Base-by-base conservation (phyloP, 192 early-diverging fungal genomes). In the Umbelopsis ramanniana region DNA sequence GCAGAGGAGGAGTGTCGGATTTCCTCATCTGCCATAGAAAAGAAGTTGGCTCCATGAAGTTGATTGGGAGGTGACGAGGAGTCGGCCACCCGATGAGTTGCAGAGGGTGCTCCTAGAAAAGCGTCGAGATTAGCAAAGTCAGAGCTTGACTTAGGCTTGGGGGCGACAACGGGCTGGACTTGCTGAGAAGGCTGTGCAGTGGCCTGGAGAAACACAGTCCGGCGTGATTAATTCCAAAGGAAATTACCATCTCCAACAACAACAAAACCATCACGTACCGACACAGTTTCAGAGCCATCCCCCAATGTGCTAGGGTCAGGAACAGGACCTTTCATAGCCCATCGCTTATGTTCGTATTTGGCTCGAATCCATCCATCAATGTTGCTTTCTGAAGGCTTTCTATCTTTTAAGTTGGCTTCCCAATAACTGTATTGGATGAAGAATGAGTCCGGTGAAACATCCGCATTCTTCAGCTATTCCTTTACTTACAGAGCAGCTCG, bases 271-370 rank as follows among this genome's bases (percentile, higher is more conserved):
- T 7, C 12, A 54, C 53, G 26, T 22, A 54, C 35, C 67, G 14
- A 48, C n/a, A 40, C 33, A 69, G 43, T 17, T 24, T 68, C 70
- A 47, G 68, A 67, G 8, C 26, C 63, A 33, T 46, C 73, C 37
- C 76, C 79, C 40, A 95, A 75, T 15, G 86, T 89, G 19, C 82
- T 87, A 8, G 93, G 92, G 74, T 93, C 90, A 22, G 93, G 92
- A 50, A 95, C 82, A 10, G 88, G 80, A 12, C 91, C 89, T 63
- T 88, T 89, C 85, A 81, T 83, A 15, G 89, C 89, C 82, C 88
- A 95, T 72, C 86, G 85, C 74, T 92, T 93, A 54, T 87, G 79
- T 43, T 95, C 92, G 72, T 95, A 95, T 69, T 95, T 95, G 53
- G 87, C 76, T 50, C 92, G 81, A 68, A 95, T 95, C 85, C 89